These are phyloP conservation scores for Yamadazyma dushanensis DNA, from an alignment of 1,139 yeast species.

Conservation along the genomic window DNA sequence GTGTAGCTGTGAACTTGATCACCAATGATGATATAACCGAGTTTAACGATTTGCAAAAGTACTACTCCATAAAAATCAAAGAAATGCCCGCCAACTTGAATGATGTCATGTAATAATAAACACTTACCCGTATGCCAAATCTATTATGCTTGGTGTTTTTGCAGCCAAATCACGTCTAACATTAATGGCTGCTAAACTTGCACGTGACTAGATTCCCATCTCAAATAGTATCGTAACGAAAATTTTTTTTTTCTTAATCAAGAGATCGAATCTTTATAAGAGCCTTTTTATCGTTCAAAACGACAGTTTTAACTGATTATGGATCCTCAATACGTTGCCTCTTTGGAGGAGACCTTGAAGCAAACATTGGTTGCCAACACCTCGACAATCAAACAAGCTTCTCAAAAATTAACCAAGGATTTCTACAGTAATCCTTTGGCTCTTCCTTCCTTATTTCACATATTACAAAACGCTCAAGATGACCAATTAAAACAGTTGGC, in stretches of 20 bases:
- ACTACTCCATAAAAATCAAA: slow-evolving; percentile 73
- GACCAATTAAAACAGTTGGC: slow-evolving; percentile 78
- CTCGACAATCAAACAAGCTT: slow-evolving; percentile 77
- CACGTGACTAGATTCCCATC: slow-evolving; percentile 4
- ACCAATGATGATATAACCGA: slow-evolving; percentile 65
- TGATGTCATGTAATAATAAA: slow-evolving; percentile 28
- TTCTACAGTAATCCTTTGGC: slow-evolving; percentile 72
- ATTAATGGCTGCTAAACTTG: too few species aligned
- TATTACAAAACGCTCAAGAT: slow-evolving; percentile 66
- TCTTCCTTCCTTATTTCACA: slow-evolving; percentile 79
- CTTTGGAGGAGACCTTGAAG: slow-evolving; percentile 75
- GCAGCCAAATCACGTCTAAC: too few species aligned
- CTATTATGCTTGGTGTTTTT: too few species aligned
- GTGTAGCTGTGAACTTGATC: slow-evolving; percentile 87
- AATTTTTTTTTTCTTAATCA: slow-evolving; percentile 3
- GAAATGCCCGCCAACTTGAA: slow-evolving; percentile 86
- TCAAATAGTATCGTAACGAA: slow-evolving; percentile 2
- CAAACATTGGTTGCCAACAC: slow-evolving; percentile 79
- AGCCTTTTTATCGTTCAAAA: background rate
- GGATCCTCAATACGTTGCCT: slow-evolving; percentile 70
- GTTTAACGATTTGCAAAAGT: slow-evolving; percentile 70
- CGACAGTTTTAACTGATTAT: slow-evolving; percentile 21
- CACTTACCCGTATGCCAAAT: too few species aligned
- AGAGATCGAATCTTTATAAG: slow-evolving; percentile 1
- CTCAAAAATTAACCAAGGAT: slow-evolving; percentile 69